Evolutionary conservation across 352 stramenopile genomes (phyloP), one percentile per base, ranked within the genome.

Genomic region (Pythium oligandrum): DNA sequence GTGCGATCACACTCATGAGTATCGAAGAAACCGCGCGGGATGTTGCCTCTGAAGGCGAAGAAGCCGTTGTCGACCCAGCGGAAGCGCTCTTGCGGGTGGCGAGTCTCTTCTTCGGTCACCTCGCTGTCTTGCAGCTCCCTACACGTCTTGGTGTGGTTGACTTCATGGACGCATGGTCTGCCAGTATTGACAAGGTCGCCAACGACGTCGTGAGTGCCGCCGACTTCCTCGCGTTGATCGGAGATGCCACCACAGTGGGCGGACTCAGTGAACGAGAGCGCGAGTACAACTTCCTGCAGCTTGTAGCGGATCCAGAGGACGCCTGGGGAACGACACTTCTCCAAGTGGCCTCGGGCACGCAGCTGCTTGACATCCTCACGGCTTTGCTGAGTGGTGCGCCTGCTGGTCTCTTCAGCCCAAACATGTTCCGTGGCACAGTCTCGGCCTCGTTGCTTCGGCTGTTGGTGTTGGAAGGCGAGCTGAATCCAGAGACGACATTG

Each of bases 91-190:
- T 86, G 63, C 76, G 62, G 0, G 73, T 70, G 6, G 73, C 71
- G 3, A 71, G 75, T 12, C 53, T 88, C 42, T 84, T 86, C 56
- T 53, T 88, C 8, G 55, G 68, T 1, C 71, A 88, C 51, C 58
- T 85, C 4, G 68, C 78, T 4, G 71, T 78, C 12, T 51, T 88
- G 3, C 40, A 74, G 57, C 71, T 86, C 0, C 70, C 78, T 1
- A 42, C 57, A 48, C 80, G 80, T 53, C 72, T 76, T 17, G 75
- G 75, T n/a, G 64, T 70, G 9, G 66, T 78, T 6, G 75, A 88
- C 56, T 86, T 85, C 53, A 88, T 88, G 73, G 75, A 86, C 53
- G 64, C 75, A 39, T 86, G 75, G 73, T 85, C 73, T n/a, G 73
- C 77, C 2, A 70, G 74, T 45, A 80, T 86, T 64, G 58, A 62